Evolutionary conservation across 208 protist genomes (phyloP).

Genomic region (Acanthamoeba quina): DNA sequence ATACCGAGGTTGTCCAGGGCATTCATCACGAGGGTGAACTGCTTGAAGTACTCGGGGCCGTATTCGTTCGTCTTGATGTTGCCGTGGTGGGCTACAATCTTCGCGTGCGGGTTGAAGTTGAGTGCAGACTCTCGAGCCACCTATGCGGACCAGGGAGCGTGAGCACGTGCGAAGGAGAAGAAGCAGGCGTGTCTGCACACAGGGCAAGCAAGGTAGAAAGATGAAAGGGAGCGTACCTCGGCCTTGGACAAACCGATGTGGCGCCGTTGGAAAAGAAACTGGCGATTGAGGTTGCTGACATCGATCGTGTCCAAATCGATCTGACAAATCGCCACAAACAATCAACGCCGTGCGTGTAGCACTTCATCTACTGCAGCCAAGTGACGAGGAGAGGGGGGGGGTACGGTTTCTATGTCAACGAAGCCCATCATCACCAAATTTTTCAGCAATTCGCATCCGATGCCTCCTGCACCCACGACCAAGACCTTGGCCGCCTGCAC

Average conservation of each 20-base stretch:
- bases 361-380: background rate
- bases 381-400: background rate
- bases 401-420: constrained; percentile 93
- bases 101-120: constrained; percentile 63
- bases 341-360: background rate
- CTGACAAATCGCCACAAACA: constrained; percentile 60
- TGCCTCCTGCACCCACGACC: constrained; percentile 97
- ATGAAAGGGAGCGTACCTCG: constrained; percentile 82
- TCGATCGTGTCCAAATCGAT: constrained; percentile 99
- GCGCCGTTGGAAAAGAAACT: constrained; percentile 97
- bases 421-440: constrained; percentile 97
- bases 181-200: background rate
- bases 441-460: constrained; percentile 99
- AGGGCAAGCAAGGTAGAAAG: too few species aligned
- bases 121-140: constrained; percentile 70
- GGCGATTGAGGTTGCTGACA: constrained; percentile 98
- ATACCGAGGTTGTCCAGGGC: constrained; percentile 13
- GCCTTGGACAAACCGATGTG: constrained; percentile 97
- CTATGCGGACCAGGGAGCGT: background rate
- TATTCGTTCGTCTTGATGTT: constrained; percentile 34
- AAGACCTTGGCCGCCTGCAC: constrained; percentile 88
- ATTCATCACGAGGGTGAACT: constrained; percentile 10
- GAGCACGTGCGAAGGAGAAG: background rate
- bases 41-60: background rate
- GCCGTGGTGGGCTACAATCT: background rate